phyloP scores from a whole-genome alignment of 1,284 basidiomycete genomes.

The Chiua sp. region DNA sequence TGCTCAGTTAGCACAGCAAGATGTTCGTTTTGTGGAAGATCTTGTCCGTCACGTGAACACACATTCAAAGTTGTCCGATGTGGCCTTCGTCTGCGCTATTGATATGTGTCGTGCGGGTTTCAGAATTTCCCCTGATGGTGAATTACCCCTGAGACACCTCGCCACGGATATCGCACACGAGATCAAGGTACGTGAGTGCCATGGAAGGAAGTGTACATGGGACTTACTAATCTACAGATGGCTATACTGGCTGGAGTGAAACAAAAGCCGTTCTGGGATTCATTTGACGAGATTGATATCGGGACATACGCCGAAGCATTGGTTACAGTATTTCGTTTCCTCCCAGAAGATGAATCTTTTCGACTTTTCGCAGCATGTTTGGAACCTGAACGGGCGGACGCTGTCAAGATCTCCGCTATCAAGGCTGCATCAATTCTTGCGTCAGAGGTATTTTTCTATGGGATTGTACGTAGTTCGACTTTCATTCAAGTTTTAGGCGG shows the following conservation, averaged over 20 bases:
- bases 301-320: constrained; percentile 79
- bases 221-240: constrained; percentile 38
- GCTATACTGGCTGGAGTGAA: constrained; percentile 53
- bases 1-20: constrained; percentile 37
- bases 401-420: constrained; percentile 79
- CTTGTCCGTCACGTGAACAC: constrained; percentile 56
- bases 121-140: constrained; percentile 65
- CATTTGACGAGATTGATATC: constrained; percentile 75
- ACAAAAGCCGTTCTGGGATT: constrained; percentile 74
- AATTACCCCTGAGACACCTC: constrained; percentile 71
- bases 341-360: constrained; percentile 64
- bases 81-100: constrained; percentile 76
- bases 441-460: constrained; percentile 31
- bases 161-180: constrained; percentile 81
- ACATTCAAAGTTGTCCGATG: constrained; percentile 61
- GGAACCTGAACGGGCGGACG: constrained; percentile 77
- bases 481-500: constrained; percentile 44
- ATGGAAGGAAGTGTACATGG: background rate
- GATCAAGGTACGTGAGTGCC: constrained; percentile 59
- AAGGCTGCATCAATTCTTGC: constrained; percentile 54
- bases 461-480: constrained; percentile 1
- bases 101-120: constrained; percentile 86
- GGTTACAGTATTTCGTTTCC: constrained; percentile 72
- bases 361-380: constrained; percentile 67
- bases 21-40: constrained; percentile 61